Evolutionary conservation across 1,139 yeast species (phyloP).

Genomic region (Zygosaccharomyces sapae): DNA sequence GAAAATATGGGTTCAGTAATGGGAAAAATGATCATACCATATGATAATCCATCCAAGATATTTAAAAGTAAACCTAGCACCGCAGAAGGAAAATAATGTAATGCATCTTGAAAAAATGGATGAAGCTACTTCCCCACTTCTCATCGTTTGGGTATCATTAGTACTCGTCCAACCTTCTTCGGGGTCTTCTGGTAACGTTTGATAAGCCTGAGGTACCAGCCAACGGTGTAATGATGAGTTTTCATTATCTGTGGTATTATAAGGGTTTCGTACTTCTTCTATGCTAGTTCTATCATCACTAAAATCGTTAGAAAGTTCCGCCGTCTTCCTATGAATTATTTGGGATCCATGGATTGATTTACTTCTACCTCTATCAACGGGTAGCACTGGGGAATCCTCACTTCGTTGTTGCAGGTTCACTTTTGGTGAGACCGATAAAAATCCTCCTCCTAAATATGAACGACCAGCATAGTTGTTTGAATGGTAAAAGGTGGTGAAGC

Average conservation of each 20-base stretch:
- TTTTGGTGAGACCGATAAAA: slow-evolving; percentile 23
- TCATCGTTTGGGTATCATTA: neutral
- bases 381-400: slow-evolving; percentile 12
- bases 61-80: slow-evolving; percentile 78
- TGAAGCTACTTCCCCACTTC: neutral
- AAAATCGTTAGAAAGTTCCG: slow-evolving; percentile 35
- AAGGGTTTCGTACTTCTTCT: slow-evolving; percentile 56
- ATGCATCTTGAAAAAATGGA: neutral
- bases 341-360: slow-evolving; percentile 31
- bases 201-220: slow-evolving; percentile 3
- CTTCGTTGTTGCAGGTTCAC: slow-evolving; percentile 5
- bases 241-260: neutral
- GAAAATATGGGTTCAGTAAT: slow-evolving; percentile 75
- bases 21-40: slow-evolving; percentile 97
- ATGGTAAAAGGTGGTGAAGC: slow-evolving; percentile 5
- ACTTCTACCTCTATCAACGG: slow-evolving; percentile 16
- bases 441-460: slow-evolving; percentile 38
- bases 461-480: slow-evolving; percentile 32
- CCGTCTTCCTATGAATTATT: slow-evolving; percentile 37
- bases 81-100: slow-evolving; percentile 49
- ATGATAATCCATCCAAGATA: slow-evolving; percentile 86
- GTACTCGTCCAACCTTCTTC: neutral
- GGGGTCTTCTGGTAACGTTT: slow-evolving; percentile 1
- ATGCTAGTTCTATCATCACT: slow-evolving; percentile 19
- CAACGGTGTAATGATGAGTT: slow-evolving; percentile 3